Base-by-base conservation (phyloP, 1,284 basidiomycete species). In the Irpex rosettiformis region DNA sequence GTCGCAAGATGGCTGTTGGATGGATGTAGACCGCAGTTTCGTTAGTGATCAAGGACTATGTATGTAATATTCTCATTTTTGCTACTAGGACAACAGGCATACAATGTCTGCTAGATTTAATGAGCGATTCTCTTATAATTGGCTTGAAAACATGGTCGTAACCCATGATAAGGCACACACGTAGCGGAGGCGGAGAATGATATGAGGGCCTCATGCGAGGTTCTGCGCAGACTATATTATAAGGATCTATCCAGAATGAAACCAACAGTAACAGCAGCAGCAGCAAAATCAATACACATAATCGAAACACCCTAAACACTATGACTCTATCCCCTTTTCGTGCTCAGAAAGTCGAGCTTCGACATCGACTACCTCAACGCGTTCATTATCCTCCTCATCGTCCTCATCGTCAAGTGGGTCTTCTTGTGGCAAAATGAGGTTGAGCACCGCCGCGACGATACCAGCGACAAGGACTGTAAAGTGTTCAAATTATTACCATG, bases 371-470 rank as follows among this genome's bases (percentile, higher is more conserved):
- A 67, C 63, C 2, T 66, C 66, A 16, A 67, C 65, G 27, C 33
- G 33, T 4, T 13, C 33, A n/a, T 40, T n/a, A 13, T 40, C 33
- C n/a, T 62, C 62, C 16, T 58, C 61, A 28, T 60, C 65, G 13
- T 69, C 67, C 22, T 73, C 71, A 1, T 66, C 73, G 4, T 68
- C 72, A 7, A 69, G 70, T 6, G 67, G 70, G 2, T 70, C 69
- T 52, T 86, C 84, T 43, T 74, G 69, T 0, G 88, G 87, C 25
- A 93, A 68, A 6, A 91, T 78, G 52, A 83, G 69, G 66, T 91
- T 92, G 21, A 92, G 76, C 6, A 88, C 58, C 7, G 81, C 79
- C 2, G 86, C 88, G 2, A 88, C 80, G 57, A 92, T 69, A 24
- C 88, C 90, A 0, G 86, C 75, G 40, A 82, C 75, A 55, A 93